Percentiles rank a stretch among this genome's conserved stretches.
phyloP scores from a whole-genome alignment of 2,329 filamentous ascomycete genomes.

The Aureobasidium sp. region DNA sequence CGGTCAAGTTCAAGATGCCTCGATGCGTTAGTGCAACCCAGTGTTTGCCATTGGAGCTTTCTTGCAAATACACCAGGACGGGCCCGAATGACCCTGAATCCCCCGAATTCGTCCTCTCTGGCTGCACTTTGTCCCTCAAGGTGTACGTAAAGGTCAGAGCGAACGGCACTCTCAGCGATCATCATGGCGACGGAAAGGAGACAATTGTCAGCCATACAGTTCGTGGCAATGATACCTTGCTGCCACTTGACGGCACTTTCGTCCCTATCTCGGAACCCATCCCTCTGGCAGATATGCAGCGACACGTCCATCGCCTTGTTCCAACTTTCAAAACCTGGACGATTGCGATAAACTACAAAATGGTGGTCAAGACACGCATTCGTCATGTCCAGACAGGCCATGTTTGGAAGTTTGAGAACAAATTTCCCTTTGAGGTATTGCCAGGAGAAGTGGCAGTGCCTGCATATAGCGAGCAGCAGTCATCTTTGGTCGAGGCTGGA shows the following conservation, averaged over 20 bases:
- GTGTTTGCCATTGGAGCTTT: background rate
- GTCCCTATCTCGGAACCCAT: background rate
- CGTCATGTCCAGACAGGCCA: background rate
- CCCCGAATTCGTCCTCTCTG: background rate
- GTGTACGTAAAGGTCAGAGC: background rate
- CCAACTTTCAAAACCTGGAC: conserved; percentile 2
- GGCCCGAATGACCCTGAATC: background rate
- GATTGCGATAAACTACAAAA: background rate
- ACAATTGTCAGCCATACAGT: background rate
- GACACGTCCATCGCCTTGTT: background rate
- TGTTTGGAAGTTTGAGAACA: background rate
- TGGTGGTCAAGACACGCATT: background rate
- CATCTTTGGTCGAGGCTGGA: background rate
- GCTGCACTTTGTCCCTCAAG: background rate
- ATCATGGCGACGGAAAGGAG: background rate
- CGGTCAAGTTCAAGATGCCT: background rate
- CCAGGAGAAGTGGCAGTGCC: background rate
- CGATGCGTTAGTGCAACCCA: background rate
- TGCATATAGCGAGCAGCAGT: background rate
- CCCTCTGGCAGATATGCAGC: background rate
- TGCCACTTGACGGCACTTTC: background rate
- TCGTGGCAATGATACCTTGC: background rate
- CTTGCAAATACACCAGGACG: background rate
- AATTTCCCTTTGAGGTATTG: background rate
- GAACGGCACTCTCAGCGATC: background rate